A percentile compares a stretch with the other conserved stretches of the same genome.
Evolutionary conservation across 441 rosid genomes (phyloP).

Genomic region (Flueggea neowawraea): DNA sequence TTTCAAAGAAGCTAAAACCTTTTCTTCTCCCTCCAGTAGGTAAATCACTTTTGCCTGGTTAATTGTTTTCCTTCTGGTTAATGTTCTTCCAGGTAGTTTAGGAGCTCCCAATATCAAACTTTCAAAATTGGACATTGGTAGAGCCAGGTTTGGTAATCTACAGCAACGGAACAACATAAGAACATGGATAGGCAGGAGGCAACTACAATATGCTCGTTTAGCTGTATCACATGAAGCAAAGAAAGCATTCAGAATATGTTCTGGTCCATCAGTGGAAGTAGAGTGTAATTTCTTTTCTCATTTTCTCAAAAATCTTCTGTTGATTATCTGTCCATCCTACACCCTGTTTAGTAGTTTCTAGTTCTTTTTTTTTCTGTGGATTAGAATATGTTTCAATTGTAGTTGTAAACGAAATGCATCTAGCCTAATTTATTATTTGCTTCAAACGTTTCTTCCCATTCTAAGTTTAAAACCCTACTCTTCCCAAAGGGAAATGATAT

Average conservation of each 20-base stretch:
- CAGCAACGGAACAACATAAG: conserved; percentile 23
- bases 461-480: too few species aligned
- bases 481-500: too few species aligned
- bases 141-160: conserved; percentile 29
- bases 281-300: conserved; percentile 34
- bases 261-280: conserved; percentile 31
- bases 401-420: too few species aligned
- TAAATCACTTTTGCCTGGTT: not conserved
- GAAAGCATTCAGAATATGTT: conserved; percentile 27
- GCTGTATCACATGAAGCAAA: conserved; percentile 25
- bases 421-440: too few species aligned
- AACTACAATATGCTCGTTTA: conserved; percentile 37
- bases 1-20: not conserved
- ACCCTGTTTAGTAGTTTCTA: too few species aligned
- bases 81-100: conserved; percentile 54
- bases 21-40: not conserved
- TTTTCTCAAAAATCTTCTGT: not conserved
- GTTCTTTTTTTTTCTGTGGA: too few species aligned
- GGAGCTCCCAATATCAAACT: conserved; percentile 48
- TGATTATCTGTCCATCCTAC: not conserved
- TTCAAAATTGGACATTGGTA: conserved; percentile 28
- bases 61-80: not conserved
- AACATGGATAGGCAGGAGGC: conserved; percentile 30
- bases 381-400: too few species aligned
- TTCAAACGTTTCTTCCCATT: too few species aligned